These are phyloP conservation scores for Exophiala sideris DNA, from an alignment of 2,329 filamentous ascomycete species.

Conservation along the genomic window DNA sequence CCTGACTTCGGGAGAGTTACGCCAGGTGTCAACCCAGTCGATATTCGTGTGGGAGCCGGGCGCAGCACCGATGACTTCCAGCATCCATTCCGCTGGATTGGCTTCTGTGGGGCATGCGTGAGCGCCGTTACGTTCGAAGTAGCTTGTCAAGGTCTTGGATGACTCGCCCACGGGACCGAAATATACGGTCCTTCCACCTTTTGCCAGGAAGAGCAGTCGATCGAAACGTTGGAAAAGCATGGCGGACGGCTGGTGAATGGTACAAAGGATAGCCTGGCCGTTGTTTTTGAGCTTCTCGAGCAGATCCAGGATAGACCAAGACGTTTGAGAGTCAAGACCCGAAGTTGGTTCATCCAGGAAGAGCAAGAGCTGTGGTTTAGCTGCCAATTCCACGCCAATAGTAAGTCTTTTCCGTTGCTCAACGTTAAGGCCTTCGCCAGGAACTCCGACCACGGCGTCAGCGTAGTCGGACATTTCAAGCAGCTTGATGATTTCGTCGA, in stretches of 20 bases:
- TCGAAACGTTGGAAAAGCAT: slow-evolving; percentile 89
- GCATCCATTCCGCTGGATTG: slow-evolving; percentile 75
- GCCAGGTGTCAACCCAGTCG: slow-evolving; percentile 65
- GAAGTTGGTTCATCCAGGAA: slow-evolving; percentile 96
- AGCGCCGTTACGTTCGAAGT: slow-evolving; percentile 65
- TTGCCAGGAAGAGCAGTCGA: slow-evolving; percentile 60
- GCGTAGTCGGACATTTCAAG: slow-evolving; percentile 88
- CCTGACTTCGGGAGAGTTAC: slow-evolving; percentile 54
- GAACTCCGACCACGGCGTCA: slow-evolving; percentile 85
- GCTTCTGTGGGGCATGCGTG: slow-evolving; percentile 58
- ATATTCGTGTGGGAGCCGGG: slow-evolving; percentile 62
- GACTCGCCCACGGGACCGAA: slow-evolving; percentile 65
- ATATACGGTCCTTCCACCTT: slow-evolving; percentile 65
- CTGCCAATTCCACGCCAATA: slow-evolving; percentile 92
- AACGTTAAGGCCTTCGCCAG: slow-evolving; percentile 67
- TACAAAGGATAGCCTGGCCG: slow-evolving; percentile 92
- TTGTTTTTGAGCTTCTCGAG: slow-evolving; percentile 85
- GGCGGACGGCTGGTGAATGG: slow-evolving; percentile 94
- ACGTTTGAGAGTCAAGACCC: slow-evolving; percentile 87
- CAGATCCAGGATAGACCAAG: slow-evolving; percentile 85
- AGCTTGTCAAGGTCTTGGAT: slow-evolving; percentile 55
- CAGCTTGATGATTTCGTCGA: slow-evolving; percentile 85
- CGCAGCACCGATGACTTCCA: slow-evolving; percentile 58
- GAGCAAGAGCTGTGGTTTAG: slow-evolving; percentile 82
- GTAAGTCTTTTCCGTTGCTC: slow-evolving; percentile 74